Conservation (phyloP, 306 rosid genomes). For the Sicyos baderoa region DNA sequence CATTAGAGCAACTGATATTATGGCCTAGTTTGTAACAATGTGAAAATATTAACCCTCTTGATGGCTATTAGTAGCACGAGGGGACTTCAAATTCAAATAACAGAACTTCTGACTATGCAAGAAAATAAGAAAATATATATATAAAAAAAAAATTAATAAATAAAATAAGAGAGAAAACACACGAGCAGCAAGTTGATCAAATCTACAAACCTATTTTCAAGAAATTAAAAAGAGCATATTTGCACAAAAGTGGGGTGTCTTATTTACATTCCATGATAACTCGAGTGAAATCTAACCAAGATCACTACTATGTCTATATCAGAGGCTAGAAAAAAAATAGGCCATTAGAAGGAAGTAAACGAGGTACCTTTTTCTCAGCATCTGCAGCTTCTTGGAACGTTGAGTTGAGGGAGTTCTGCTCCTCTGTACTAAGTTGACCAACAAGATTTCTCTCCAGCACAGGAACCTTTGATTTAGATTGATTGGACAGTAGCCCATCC, state of each 20-base stretch:
- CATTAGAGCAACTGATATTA: not conserved
- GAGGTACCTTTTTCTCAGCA: slow-evolving; percentile 73
- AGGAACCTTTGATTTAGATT: slow-evolving; percentile 62
- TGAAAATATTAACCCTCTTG: not conserved
- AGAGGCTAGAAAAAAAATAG: not conserved
- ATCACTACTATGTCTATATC: not conserved
- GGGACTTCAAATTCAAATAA: not conserved
- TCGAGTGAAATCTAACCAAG: not conserved
- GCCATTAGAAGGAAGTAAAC: slow-evolving; percentile 15
- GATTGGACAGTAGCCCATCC: slow-evolving; percentile 44
- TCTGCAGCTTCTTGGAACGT: slow-evolving; percentile 82
- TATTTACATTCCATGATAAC: not conserved
- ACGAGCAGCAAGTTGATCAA: not conserved
- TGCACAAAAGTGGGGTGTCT: not conserved
- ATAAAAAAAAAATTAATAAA: too few relatives aligned
- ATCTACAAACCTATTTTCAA: not conserved
- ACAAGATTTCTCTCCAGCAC: slow-evolving; percentile 79
- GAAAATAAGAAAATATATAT: not conserved
- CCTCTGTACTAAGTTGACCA: slow-evolving; percentile 82
- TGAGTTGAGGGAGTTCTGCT: slow-evolving; percentile 61
- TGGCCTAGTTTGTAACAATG: slow-evolving; percentile 1
- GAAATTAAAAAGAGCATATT: not conserved
- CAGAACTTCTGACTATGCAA: not conserved
- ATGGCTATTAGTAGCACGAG: not conserved
- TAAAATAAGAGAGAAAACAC: not conserved